Conservation (phyloP, 768 basidiomycete genomes). For the Lactifluus subvellereus region DNA sequence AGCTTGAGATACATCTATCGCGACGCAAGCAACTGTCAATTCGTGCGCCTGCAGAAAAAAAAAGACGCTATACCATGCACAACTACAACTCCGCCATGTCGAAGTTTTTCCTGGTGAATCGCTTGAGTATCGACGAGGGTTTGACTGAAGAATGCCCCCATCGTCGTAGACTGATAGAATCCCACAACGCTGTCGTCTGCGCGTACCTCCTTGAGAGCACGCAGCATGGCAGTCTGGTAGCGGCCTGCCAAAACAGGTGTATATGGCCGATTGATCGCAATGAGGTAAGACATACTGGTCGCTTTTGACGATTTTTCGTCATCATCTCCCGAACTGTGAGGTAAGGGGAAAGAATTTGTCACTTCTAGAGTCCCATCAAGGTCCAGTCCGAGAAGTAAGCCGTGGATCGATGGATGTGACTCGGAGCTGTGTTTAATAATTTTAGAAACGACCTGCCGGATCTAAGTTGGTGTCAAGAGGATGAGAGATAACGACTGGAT, state of each 20-base stretch:
- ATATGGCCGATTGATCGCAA: background rate
- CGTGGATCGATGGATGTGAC: conserved; percentile 67
- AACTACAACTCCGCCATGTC: conserved; percentile 80
- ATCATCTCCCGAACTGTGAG: conserved; percentile 65
- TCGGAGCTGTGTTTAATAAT: conserved; percentile 91
- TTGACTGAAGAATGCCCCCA: conserved; percentile 83
- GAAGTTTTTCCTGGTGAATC: conserved; percentile 76
- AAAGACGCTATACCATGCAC: conserved; percentile 59
- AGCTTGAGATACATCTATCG: conserved; percentile 67
- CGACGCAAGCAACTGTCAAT: background rate
- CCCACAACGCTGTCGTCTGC: conserved; percentile 89
- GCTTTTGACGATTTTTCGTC: conserved; percentile 78
- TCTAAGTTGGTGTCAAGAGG: conserved; percentile 2
- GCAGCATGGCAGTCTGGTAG: conserved; percentile 80
- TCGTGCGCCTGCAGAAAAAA: background rate
- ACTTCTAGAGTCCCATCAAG: conserved; percentile 87
- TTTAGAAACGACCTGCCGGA: conserved; percentile 76
- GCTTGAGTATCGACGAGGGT: conserved; percentile 76
- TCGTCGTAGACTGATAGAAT: conserved; percentile 85
- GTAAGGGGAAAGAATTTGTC: conserved; percentile 84
- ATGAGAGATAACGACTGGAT: background rate
- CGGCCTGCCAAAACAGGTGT: conserved; percentile 42
- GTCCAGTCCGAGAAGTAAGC: conserved; percentile 86
- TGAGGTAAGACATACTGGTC: conserved; percentile 46
- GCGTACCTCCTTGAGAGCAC: conserved; percentile 85